Conservation (phyloP, 495 filamentous ascomycete species). For the Jackrogersella multiformis region DNA sequence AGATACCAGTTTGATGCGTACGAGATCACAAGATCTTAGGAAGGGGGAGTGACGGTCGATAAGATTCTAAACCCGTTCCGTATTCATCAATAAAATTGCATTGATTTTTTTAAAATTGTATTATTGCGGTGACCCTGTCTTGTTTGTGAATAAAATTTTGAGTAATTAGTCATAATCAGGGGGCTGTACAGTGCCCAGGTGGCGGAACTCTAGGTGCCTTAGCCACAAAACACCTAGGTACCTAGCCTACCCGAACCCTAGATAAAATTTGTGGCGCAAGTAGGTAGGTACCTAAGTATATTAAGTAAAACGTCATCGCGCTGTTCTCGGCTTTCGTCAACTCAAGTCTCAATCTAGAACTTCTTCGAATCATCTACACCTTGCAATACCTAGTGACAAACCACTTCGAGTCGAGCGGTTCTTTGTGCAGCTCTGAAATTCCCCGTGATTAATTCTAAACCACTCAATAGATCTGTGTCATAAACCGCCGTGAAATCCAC, state of each 20-base stretch:
- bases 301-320: constrained; percentile 39
- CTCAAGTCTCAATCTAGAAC: constrained; percentile 21
- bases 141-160: background rate
- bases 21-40: constrained; percentile 11
- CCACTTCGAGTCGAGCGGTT: background rate
- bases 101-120: background rate
- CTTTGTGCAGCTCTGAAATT: background rate
- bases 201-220: background rate
- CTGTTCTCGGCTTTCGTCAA: constrained; percentile 5
- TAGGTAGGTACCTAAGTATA: no score
- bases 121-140: background rate
- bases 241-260: no score
- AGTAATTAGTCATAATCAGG: no score
- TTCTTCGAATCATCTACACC: constrained; percentile 11
- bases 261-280: constrained; percentile 2
- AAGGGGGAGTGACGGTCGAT: constrained; percentile 18
- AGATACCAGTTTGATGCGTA: constrained; percentile 27
- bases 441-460: background rate
- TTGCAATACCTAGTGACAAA: background rate
- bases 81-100: constrained; percentile 22
- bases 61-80: constrained; percentile 8
- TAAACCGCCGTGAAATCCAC: no score
- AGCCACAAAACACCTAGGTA: constrained; percentile 8
- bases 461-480: no score
- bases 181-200: no score